Base-by-base conservation (phyloP, 2,329 filamentous ascomycete species). In the Hansfordia pulvinata region DNA sequence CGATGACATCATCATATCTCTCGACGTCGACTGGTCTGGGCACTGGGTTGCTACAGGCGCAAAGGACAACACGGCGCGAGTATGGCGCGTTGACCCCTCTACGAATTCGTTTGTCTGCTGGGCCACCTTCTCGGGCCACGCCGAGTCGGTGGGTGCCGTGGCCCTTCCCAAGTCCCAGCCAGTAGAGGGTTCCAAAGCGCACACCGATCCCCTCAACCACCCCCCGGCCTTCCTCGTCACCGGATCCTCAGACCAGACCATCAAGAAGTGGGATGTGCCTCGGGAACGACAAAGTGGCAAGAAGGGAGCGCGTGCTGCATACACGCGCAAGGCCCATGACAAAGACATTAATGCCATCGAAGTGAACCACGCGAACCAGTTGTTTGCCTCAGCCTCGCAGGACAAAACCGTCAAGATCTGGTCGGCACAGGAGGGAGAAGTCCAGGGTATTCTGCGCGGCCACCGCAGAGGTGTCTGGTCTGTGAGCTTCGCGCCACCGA, bases 341-440 rank as follows among this genome's bases (percentile, higher is more conserved):
- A 98, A 98, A 49, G 90, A 98, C 39, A 98, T 98, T 54, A 98
- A 98, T 42, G 85, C 90, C 3, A 69, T 98, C 26, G 84, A 92
- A 36, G 65, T 90, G 8, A 82, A 85, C 36, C 67, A 74, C 13
- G 64, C 69, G 2, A 72, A 71, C 4, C 70, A 75, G n/a, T 56
- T 94, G 1, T 96, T 98, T 45, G 92, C 88, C 3, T 94, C 90
- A 2, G 88, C 90, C 17, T 96, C 88, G 5, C 90, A 98, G 54
- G 90, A 98, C 50, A 82, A 85, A 38, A 92, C 84, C 0, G 85
- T 96, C 38, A 98, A 96, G 57, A 90, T 98, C 32, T 98, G 88
- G 80, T 90, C 86, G 6, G 66, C 78, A 6, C 77, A 86, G 38
- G 82, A 90, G 47, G 86, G 92, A 12, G 85, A 94, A 42, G 80